Percentiles rank a stretch among this genome's conserved stretches.
phyloP scores from a whole-genome alignment of 2,329 filamentous ascomycete genomes.

The Purpureocillium lavendulum region DNA sequence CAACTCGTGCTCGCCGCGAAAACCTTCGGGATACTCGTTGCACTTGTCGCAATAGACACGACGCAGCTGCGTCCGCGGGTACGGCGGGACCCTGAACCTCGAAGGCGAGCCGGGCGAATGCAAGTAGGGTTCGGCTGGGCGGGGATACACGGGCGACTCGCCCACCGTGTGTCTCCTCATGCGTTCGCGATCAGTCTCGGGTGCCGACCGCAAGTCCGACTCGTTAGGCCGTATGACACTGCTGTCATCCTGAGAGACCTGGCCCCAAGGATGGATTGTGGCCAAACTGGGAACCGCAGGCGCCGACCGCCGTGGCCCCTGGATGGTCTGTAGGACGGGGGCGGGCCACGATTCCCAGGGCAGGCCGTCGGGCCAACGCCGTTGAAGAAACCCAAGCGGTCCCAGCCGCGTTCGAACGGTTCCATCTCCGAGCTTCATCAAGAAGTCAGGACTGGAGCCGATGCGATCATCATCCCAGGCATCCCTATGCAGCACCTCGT shows the following conservation, averaged over 20 bases:
- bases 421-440: constrained; percentile 38
- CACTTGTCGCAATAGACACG: constrained; percentile 74
- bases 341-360: constrained; percentile 7
- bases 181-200: constrained; percentile 10
- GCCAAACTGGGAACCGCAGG: constrained; percentile 1
- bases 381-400: constrained; percentile 24
- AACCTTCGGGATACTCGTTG: constrained; percentile 75
- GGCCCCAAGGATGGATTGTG: constrained; percentile 5
- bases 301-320: constrained; percentile 5
- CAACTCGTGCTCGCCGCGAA: constrained; percentile 83
- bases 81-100: constrained; percentile 26
- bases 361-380: constrained; percentile 4
- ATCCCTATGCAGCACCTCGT: constrained; percentile 36
- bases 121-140: constrained; percentile 27
- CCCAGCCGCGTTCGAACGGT: constrained; percentile 23
- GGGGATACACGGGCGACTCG: constrained; percentile 33
- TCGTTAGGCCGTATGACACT: background rate
- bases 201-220: background rate
- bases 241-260: constrained; percentile 8
- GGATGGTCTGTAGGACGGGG: constrained; percentile 2
- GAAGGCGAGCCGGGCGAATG: constrained; percentile 33
- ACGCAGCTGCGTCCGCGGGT: constrained; percentile 50
- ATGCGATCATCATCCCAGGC: constrained; percentile 39
- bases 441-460: constrained; percentile 38
- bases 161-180: constrained; percentile 35